Evolutionary conservation across 768 basidiomycete genomes (phyloP).

Genomic region (Suillus alpinus): DNA sequence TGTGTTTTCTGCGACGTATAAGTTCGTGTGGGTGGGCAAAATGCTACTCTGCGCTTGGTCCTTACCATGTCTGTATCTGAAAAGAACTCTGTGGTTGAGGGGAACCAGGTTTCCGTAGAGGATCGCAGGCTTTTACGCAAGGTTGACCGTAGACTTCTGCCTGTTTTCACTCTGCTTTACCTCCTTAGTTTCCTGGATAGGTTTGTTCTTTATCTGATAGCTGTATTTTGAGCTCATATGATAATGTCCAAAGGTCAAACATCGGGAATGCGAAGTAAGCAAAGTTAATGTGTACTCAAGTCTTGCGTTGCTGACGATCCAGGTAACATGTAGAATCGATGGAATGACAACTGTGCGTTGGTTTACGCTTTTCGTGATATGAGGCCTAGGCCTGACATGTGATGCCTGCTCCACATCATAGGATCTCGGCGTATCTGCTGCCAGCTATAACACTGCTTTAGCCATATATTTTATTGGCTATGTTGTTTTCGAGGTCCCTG

Average conservation of each 20-base stretch:
- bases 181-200: slow-evolving; percentile 41
- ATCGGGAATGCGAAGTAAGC: slow-evolving; percentile 39
- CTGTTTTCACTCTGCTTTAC: slow-evolving; percentile 39
- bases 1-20: not conserved
- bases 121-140: slow-evolving; percentile 31
- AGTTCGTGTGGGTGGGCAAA: not conserved
- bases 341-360: slow-evolving; percentile 44
- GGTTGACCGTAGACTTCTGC: slow-evolving; percentile 36
- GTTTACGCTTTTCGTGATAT: slow-evolving; percentile 3
- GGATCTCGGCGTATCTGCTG: slow-evolving; percentile 49
- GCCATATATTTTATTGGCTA: slow-evolving; percentile 63
- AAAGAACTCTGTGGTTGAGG: slow-evolving; percentile 10
- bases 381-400: not conserved
- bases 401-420: slow-evolving; percentile 14
- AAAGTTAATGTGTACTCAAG: not conserved
- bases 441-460: slow-evolving; percentile 56
- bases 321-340: slow-evolving; percentile 39
- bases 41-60: not conserved
- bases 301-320: not conserved
- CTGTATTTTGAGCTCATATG: not conserved
- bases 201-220: slow-evolving; percentile 15
- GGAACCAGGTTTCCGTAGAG: slow-evolving; percentile 4
- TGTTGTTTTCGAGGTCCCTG: slow-evolving; percentile 57
- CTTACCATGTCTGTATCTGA: slow-evolving; percentile 10
- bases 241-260: slow-evolving; percentile 25